A percentile compares a stretch with the other conserved stretches of the same genome.
phyloP scores from a whole-genome alignment of 352 stramenopile species.

The Pythium biforme region DNA sequence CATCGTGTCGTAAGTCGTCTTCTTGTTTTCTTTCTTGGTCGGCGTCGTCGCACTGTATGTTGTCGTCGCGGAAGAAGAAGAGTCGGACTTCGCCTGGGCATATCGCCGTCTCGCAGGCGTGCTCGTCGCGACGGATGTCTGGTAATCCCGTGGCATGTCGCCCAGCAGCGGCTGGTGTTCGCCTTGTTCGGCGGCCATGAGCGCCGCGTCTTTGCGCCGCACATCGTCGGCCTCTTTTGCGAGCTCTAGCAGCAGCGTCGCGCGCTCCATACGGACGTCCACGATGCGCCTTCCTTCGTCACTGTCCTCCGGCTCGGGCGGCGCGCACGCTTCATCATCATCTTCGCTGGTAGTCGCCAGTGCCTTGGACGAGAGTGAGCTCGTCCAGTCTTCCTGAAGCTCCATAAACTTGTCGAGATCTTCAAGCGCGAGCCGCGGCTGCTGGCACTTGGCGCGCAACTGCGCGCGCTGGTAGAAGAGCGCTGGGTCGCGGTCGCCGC shows the following conservation, averaged over 20 bases:
- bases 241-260: conserved; percentile 50
- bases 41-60: not conserved
- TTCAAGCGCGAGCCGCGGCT: conserved; percentile 42
- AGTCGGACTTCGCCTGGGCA: not conserved
- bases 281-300: conserved; percentile 27
- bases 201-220: conserved; percentile 43
- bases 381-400: conserved; percentile 48
- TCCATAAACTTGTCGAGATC: conserved; percentile 74
- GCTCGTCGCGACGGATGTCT: conserved; percentile 8
- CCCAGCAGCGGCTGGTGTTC: conserved; percentile 26
- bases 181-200: conserved; percentile 49
- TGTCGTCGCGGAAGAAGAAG: not conserved
- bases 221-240: conserved; percentile 49
- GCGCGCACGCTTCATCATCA: conserved; percentile 15
- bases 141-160: conserved; percentile 14
- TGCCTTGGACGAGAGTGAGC: not conserved
- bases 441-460: conserved; percentile 46
- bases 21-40: conserved; percentile 4
- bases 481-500: conserved; percentile 50
- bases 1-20: conserved; percentile 9
- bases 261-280: conserved; percentile 62
- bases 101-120: not conserved
- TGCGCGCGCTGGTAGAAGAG: conserved; percentile 62
- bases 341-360: conserved; percentile 27
- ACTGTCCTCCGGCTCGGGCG: conserved; percentile 3